Evolutionary conservation across 2,329 filamentous ascomycete genomes (phyloP).

Genomic region (Monosporascus sp.): DNA sequence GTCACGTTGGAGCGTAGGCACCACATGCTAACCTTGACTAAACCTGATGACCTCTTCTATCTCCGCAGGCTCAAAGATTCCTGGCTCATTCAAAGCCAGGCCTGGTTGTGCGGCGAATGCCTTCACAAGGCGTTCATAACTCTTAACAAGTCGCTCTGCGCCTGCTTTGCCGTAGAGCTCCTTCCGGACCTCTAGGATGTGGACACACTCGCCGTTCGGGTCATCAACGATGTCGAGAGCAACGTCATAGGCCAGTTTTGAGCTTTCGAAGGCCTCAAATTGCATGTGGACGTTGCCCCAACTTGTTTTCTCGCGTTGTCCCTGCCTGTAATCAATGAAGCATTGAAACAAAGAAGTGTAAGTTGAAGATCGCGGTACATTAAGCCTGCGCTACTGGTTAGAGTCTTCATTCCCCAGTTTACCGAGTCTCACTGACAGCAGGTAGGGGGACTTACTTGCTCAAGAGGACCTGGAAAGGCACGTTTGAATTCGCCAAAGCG

Average conservation of each 20-base stretch:
- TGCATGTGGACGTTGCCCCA: neutral
- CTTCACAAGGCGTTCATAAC: neutral
- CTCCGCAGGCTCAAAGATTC: too few species aligned
- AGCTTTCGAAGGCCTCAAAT: neutral
- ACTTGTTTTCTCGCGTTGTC: neutral
- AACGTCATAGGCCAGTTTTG: conserved; percentile 3
- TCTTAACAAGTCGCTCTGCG: neutral
- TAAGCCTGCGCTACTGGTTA: neutral
- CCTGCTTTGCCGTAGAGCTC: neutral
- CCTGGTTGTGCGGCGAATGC: neutral
- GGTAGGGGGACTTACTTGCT: too few species aligned
- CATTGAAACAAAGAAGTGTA: conserved; percentile 4
- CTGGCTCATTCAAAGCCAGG: neutral
- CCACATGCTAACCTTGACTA: too few species aligned
- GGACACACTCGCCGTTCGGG: neutral
- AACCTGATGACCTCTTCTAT: too few species aligned
- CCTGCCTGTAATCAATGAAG: conserved; percentile 6
- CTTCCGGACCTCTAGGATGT: neutral
- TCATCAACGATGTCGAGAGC: conserved; percentile 3
- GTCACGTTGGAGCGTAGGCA: too few species aligned
- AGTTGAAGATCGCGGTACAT: conserved; percentile 1
- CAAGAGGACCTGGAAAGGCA: too few species aligned
- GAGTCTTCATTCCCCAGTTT: too few species aligned
- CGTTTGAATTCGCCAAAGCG: too few species aligned
- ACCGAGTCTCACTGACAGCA: too few species aligned